A percentile compares a stretch with the other conserved stretches of the same genome.
Conservation (phyloP, 495 filamentous ascomycete species). For the Achaetomiella virescens region DNA sequence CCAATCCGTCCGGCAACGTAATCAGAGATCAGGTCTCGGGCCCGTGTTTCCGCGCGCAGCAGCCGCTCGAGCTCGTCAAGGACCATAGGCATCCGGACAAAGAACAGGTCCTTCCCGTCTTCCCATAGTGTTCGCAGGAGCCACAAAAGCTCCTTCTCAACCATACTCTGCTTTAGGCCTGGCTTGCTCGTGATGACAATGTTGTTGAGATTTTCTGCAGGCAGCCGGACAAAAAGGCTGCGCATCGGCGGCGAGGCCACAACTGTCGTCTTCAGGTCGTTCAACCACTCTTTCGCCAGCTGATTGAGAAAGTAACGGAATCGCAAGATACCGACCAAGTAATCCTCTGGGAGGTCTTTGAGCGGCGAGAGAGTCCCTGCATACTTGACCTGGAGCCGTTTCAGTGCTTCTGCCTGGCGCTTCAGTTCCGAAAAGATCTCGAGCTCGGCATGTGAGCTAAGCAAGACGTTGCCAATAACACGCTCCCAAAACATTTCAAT, state of each 20-base stretch:
- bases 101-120: constrained; percentile 20
- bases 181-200: not conserved
- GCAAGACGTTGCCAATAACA: constrained; percentile 16
- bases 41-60: constrained; percentile 30
- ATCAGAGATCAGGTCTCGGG: constrained; percentile 34
- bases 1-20: constrained; percentile 32
- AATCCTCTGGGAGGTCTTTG: constrained; percentile 11
- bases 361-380: not conserved
- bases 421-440: constrained; percentile 16
- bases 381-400: constrained; percentile 4
- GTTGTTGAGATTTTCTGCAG: not conserved
- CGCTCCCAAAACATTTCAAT: constrained; percentile 4
- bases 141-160: constrained; percentile 28
- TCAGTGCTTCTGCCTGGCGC: constrained; percentile 9
- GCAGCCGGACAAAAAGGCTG: constrained; percentile 18
- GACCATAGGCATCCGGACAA: constrained; percentile 28
- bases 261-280: constrained; percentile 16
- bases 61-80: constrained; percentile 43
- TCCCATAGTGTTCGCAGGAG: constrained; percentile 28
- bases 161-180: constrained; percentile 13
- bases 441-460: not conserved
- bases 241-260: constrained; percentile 25
- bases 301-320: constrained; percentile 10
- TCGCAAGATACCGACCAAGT: constrained; percentile 6
- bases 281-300: not conserved